Conservation (phyloP, 2,329 filamentous ascomycete species). For the Ophiosphaerella korrae region DNA sequence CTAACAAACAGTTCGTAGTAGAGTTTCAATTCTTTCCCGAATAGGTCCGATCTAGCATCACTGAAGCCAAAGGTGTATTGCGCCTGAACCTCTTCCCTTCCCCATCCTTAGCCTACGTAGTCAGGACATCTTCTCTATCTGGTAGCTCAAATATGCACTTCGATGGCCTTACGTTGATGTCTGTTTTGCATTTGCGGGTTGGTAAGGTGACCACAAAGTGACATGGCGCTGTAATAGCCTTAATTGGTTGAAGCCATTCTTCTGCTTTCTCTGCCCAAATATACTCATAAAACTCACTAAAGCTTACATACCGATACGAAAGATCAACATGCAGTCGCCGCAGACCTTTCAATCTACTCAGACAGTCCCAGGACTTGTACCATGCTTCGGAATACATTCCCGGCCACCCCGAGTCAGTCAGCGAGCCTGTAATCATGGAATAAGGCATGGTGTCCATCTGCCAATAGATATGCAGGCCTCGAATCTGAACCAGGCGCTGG, state of each 20-base stretch:
- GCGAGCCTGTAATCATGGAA: neutral
- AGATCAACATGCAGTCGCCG: constrained; percentile 20
- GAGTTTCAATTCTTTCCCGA: too few species aligned
- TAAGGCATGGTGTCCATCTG: constrained; percentile 11
- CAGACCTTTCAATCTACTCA: constrained; percentile 22
- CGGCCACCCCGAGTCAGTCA: too few species aligned
- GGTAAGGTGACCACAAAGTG: constrained; percentile 26
- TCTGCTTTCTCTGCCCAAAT: constrained; percentile 17
- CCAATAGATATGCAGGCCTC: constrained; percentile 22
- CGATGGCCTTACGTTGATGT: constrained; percentile 15
- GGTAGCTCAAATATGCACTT: constrained; percentile 16
- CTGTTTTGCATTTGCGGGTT: constrained; percentile 14
- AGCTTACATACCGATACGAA: constrained; percentile 6
- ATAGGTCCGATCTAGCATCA: too few species aligned
- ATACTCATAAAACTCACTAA: constrained; percentile 8
- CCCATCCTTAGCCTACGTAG: too few species aligned
- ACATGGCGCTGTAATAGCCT: constrained; percentile 13
- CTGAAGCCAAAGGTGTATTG: neutral
- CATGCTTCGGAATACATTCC: constrained; percentile 8
- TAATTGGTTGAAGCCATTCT: constrained; percentile 18
- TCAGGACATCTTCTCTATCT: neutral
- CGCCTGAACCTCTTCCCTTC: too few species aligned
- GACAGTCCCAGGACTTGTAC: constrained; percentile 20
- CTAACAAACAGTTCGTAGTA: too few species aligned
- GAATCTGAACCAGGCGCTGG: constrained; percentile 24